Evolutionary conservation across 75 land plant species (phyloP).

Genomic region (Ceratopteris richardii): DNA sequence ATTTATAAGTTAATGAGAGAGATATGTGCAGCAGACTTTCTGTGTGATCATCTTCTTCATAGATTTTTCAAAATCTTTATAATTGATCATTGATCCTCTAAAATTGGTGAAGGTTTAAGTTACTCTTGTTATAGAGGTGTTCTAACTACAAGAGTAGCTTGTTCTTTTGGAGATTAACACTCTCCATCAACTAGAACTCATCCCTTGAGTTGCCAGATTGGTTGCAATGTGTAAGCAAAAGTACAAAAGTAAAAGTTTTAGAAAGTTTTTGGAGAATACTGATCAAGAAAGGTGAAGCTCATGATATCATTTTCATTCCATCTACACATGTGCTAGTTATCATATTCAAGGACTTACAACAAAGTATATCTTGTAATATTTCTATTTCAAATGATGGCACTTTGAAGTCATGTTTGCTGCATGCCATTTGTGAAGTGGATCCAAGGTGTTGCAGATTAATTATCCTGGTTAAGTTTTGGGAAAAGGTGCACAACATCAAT

Average conservation of each 20-base stretch:
- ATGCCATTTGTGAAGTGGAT: constrained; percentile 56
- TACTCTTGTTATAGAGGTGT: too few relatives aligned
- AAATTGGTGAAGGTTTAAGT: too few relatives aligned
- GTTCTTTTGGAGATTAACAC: too few relatives aligned
- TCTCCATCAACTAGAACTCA: constrained; percentile 75
- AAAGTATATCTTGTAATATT: constrained; percentile 64
- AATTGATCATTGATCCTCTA: too few relatives aligned
- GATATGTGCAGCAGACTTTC: too few relatives aligned
- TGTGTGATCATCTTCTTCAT: too few relatives aligned
- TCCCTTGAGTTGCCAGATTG: constrained; percentile 42
- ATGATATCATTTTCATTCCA: constrained; percentile 29
- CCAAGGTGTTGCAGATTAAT: constrained; percentile 61
- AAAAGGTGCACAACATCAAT: constrained; percentile 69
- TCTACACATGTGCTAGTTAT: constrained; percentile 73
- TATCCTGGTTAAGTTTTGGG: constrained; percentile 86
- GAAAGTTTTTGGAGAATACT: constrained; percentile 27
- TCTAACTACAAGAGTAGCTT: constrained; percentile 62
- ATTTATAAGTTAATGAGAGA: too few relatives aligned
- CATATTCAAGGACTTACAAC: constrained; percentile 30
- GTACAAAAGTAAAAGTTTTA: constrained; percentile 39
- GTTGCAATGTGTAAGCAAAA: constrained; percentile 30
- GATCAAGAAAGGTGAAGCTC: constrained; percentile 32
- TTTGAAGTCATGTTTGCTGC: constrained; percentile 57
- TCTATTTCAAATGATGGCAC: constrained; percentile 67
- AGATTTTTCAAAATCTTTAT: too few relatives aligned